Conservation (phyloP, 352 stramenopile genomes). For the Pseudoperonospora humuli region DNA sequence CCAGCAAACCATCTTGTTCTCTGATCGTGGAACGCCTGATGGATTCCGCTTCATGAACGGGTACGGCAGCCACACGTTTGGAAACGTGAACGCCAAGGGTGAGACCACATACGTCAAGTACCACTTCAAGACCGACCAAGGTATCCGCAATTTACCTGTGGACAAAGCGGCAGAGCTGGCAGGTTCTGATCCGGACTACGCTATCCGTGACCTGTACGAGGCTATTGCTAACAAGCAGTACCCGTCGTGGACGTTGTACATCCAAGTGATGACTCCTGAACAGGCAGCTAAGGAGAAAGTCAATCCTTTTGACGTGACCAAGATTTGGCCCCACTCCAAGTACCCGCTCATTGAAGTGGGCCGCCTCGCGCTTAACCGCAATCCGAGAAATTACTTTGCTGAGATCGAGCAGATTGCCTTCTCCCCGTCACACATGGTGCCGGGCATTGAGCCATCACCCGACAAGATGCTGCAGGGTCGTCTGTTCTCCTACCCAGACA, state of each 20-base stretch:
- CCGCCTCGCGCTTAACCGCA: constrained; percentile 85
- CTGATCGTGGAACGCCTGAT: constrained; percentile 83
- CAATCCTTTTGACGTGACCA: constrained; percentile 92
- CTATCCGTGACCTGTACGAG: constrained; percentile 88
- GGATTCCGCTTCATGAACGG: constrained; percentile 89
- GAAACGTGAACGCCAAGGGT: constrained; percentile 76
- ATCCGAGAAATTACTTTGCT: constrained; percentile 91
- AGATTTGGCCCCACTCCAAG: constrained; percentile 85
- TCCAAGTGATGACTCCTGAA: constrained; percentile 87
- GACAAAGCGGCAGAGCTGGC: constrained; percentile 66
- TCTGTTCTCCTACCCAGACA: constrained; percentile 87
- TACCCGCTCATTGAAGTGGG: constrained; percentile 87
- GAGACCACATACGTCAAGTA: constrained; percentile 88
- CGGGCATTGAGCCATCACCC: constrained; percentile 77
- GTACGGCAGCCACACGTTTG: constrained; percentile 90
- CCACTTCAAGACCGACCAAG: constrained; percentile 89
- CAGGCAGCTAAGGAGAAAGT: constrained; percentile 53
- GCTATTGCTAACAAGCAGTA: constrained; percentile 77
- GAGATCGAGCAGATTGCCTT: constrained; percentile 91
- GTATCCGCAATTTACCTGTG: constrained; percentile 81
- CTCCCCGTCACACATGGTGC: constrained; percentile 86
- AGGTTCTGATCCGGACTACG: constrained; percentile 79
- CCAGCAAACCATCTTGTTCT: constrained; percentile 86
- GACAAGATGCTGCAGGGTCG: constrained; percentile 89
- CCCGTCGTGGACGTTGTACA: constrained; percentile 85